A percentile compares a stretch with the other conserved stretches of the same genome.
phyloP scores from a whole-genome alignment of 345 rosid species.

The Barbarea vulgaris region DNA sequence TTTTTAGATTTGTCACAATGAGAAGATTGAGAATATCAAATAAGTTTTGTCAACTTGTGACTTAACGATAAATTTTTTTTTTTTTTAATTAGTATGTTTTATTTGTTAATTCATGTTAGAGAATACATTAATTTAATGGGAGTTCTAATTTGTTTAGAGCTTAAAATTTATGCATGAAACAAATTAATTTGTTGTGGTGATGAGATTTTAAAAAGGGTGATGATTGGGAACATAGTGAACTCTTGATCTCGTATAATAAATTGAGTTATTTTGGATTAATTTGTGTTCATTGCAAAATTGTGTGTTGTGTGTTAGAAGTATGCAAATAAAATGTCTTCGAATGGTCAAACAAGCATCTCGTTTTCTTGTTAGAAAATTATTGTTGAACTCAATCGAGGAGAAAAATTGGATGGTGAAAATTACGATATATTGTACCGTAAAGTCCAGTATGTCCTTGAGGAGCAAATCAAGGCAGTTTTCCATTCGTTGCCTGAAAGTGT shows the following conservation, averaged over 20 bases:
- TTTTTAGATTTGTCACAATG: background rate
- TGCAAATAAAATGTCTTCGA: background rate
- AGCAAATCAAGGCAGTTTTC: background rate
- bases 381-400: background rate
- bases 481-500: background rate
- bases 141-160: background rate
- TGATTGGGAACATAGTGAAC: background rate
- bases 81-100: background rate
- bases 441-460: background rate
- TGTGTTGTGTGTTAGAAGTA: background rate
- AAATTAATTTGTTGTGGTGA: too few species aligned
- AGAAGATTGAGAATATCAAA: too few species aligned
- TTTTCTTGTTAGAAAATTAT: background rate
- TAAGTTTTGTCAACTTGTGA: background rate
- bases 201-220: background rate
- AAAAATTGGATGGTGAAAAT: background rate
- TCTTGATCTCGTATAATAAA: background rate
- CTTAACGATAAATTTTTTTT: too few species aligned
- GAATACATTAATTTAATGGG: background rate
- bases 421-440: background rate
- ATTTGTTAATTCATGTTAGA: background rate
- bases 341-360: background rate
- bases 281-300: background rate
- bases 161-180: background rate
- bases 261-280: background rate